Evolutionary conservation across 2,329 filamentous ascomycete genomes (phyloP), one percentile per base, ranked within the genome.

Genomic region (Penicillium olsonii): DNA sequence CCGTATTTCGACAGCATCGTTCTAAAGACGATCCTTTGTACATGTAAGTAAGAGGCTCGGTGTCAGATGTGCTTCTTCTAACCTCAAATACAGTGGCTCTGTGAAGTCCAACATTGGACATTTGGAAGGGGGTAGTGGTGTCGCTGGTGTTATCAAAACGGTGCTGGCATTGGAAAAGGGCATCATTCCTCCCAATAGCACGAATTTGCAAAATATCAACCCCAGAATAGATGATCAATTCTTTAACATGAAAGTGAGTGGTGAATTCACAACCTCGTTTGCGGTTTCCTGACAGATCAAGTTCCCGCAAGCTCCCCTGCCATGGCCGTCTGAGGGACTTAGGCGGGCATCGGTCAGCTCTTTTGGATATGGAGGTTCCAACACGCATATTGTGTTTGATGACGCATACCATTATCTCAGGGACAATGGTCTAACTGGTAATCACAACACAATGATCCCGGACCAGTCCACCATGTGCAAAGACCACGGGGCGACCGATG

Each of bases 341-440:
- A 48, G 55, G 4, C 48, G 63, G 20, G 56, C 54, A 4, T 57
- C 55, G 5, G 45, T 67, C 9, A 66, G 56, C 34, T 58, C 54
- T 1, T 67, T 67, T 19, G 63, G 65, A 0, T 59, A 54, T 31
- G 64, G 63, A 9, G 63, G 65, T 3, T 53, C 62, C 0, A 68
- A 68, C 48, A 52, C 63, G 5, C 60, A 67, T 42, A 45, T 52
- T 17, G 49, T 66, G 47, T 19, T 68, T 22, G 64, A 65, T 15
- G 52, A 55, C 20, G 60, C 55, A 5, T 43, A 34, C 11, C 37
- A 54, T n/a, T 53, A 29, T 18, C 29, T 53, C 4, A 33, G 37
- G 12, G 26, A 37, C 8, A 27, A 42, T 31, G 31, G 37, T 1
- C 24, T 49, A 2, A 22, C 24, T 24, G 41, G 41, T 3, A 43